These are phyloP conservation scores for Yamadazyma endophytica DNA, from an alignment of 805 yeast genomes.

Conservation along the genomic window DNA sequence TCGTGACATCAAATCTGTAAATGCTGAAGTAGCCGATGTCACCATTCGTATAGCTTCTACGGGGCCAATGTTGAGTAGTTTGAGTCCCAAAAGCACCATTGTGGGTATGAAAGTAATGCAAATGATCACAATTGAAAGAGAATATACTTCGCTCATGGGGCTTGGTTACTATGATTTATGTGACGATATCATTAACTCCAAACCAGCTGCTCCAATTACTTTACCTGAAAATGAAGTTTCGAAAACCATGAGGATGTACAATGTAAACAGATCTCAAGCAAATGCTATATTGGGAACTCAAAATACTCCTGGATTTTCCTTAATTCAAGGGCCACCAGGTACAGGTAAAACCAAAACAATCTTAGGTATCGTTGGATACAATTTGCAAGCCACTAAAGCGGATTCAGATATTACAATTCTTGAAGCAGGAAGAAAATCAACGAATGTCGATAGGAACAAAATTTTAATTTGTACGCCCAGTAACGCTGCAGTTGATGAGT, in stretches of 20 bases:
- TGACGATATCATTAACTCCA: constrained; percentile 62
- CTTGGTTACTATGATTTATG: constrained; percentile 75
- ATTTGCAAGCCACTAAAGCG: constrained; percentile 29
- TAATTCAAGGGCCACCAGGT: constrained; percentile 99
- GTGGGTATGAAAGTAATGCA: constrained; percentile 75
- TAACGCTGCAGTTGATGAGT: constrained; percentile 97
- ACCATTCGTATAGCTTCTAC: constrained; percentile 64
- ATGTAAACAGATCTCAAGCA: constrained; percentile 87
- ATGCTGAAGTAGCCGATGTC: constrained; percentile 66
- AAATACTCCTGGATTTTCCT: constrained; percentile 67
- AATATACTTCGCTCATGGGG: constrained; percentile 78
- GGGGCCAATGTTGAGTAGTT: constrained; percentile 46
- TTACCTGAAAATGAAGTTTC: constrained; percentile 31
- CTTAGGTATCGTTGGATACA: constrained; percentile 82
- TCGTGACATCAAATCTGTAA: constrained; percentile 62
- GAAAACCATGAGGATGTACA: constrained; percentile 44
- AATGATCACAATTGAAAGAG: constrained; percentile 91
- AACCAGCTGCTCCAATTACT: constrained; percentile 44
- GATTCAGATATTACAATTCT: constrained; percentile 18
- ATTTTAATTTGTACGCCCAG: constrained; percentile 95
- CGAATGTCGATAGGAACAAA: constrained; percentile 33
- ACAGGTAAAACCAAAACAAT: constrained; percentile 98
- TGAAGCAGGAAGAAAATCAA: constrained; percentile 5
- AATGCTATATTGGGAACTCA: constrained; percentile 77
- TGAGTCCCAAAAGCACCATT: constrained; percentile 62